These are phyloP conservation scores for Cladophialophora immunda DNA, from an alignment of 2,329 filamentous ascomycete genomes.

Conservation along the genomic window DNA sequence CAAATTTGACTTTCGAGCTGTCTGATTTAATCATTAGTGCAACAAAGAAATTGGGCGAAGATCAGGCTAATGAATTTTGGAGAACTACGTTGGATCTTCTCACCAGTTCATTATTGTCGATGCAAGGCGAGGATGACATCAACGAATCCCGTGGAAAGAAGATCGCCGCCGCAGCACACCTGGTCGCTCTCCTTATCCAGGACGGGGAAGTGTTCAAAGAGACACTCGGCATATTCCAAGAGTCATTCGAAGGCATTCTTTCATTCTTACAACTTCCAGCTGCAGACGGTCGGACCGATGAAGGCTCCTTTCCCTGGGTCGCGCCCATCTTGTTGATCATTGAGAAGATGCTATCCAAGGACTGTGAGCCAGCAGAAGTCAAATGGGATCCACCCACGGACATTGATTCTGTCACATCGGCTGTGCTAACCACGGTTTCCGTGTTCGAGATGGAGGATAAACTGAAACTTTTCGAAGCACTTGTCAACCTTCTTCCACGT, in stretches of 20 bases:
- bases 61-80: constrained; percentile 63
- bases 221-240: constrained; percentile 74
- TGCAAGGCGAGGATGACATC: constrained; percentile 67
- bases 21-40: constrained; percentile 84
- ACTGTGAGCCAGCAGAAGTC: constrained; percentile 79
- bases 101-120: constrained; percentile 79
- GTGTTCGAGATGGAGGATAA: constrained; percentile 73
- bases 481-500: constrained; percentile 84
- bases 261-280: constrained; percentile 74
- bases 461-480: constrained; percentile 73
- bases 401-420: constrained; percentile 60
- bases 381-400: constrained; percentile 70
- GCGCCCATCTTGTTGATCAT: constrained; percentile 88
- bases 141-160: constrained; percentile 68
- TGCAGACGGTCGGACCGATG: constrained; percentile 66
- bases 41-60: constrained; percentile 68
- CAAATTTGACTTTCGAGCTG: constrained; percentile 88
- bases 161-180: constrained; percentile 89
- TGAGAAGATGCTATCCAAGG: constrained; percentile 88
- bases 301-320: constrained; percentile 91
- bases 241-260: constrained; percentile 78
- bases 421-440: constrained; percentile 65
- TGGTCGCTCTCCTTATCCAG: constrained; percentile 82
- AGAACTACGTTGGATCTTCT: constrained; percentile 83
- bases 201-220: constrained; percentile 81